Conservation (phyloP, 371 early-diverging fungal genomes). For the Capniomyces stellatus region DNA sequence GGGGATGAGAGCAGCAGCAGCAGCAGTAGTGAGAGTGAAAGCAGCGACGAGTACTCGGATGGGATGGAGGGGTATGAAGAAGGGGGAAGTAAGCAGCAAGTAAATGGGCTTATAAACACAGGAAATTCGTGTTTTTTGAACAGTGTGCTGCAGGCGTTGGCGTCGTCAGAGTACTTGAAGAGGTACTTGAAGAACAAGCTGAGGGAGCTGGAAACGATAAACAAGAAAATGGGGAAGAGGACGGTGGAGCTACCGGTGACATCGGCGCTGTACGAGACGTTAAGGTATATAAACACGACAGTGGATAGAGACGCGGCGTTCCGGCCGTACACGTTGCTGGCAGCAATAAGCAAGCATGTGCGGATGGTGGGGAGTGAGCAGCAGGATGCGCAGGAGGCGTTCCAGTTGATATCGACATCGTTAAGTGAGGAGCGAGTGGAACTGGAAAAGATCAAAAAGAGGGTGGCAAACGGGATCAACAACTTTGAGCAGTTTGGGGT, state of each 20-base stretch:
- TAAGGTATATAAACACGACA: slow-evolving; percentile 25
- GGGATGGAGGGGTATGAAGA: no score
- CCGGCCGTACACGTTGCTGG: slow-evolving; percentile 33
- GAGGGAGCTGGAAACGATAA: slow-evolving; percentile 25
- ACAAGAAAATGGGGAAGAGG: slow-evolving; percentile 16
- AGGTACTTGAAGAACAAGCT: slow-evolving; percentile 27
- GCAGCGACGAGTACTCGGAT: no score
- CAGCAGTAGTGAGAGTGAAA: slow-evolving; percentile 2
- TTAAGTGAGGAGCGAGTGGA: slow-evolving; percentile 43
- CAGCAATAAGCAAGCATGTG: slow-evolving; percentile 34
- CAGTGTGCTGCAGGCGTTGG: slow-evolving; percentile 67
- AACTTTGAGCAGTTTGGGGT: no score
- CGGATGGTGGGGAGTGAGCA: slow-evolving; percentile 45
- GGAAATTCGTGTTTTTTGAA: slow-evolving; percentile 92
- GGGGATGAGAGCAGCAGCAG: slow-evolving; percentile 14
- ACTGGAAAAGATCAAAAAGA: slow-evolving; percentile 5
- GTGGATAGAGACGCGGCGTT: slow-evolving; percentile 25
- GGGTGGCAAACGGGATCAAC: background rate
- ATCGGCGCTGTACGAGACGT: slow-evolving; percentile 36
- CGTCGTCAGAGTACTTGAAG: slow-evolving; percentile 28
- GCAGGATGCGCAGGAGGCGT: slow-evolving; percentile 89
- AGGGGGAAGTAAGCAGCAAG: no score
- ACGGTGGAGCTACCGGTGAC: slow-evolving; percentile 30
- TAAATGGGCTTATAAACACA: slow-evolving; percentile 60
- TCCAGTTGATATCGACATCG: slow-evolving; percentile 66